Conservation (phyloP, 352 stramenopile species). For the Albugo candida region DNA sequence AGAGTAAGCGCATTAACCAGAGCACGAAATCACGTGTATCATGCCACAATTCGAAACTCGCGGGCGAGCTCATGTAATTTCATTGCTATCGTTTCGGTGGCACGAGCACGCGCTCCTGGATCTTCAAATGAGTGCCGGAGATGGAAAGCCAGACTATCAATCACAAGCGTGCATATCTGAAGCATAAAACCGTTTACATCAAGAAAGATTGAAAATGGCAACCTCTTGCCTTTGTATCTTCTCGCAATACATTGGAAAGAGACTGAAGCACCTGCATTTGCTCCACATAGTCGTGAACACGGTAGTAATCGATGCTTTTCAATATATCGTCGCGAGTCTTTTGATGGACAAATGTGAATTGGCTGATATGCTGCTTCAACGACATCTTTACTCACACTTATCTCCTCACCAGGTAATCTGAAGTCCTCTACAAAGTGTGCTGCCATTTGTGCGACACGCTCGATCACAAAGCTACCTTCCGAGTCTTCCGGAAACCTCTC, state of each 20-base stretch:
- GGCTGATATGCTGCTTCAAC: conserved; percentile 4
- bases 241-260: conserved; percentile 15
- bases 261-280: conserved; percentile 76
- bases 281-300: conserved; percentile 74
- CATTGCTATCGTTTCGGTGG: conserved; percentile 47
- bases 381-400: conserved; percentile 15
- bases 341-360: background rate
- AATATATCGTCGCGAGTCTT: conserved; percentile 48
- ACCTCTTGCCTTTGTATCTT: conserved; percentile 1
- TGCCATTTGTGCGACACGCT: conserved; percentile 76
- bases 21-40: background rate
- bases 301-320: conserved; percentile 47
- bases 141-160: conserved; percentile 91
- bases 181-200: conserved; percentile 1
- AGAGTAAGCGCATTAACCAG: background rate
- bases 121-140: conserved; percentile 78
- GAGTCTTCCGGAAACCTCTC: conserved; percentile 42
- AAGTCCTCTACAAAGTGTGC: conserved; percentile 59
- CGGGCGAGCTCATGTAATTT: conserved; percentile 39
- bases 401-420: conserved; percentile 7
- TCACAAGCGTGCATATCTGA: conserved; percentile 71
- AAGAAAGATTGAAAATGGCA: background rate
- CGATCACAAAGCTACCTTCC: conserved; percentile 83
- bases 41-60: conserved; percentile 33
- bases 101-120: conserved; percentile 31